phyloP scores from a whole-genome alignment of 352 stramenopile species.

The Saprolegnia parasitica region DNA sequence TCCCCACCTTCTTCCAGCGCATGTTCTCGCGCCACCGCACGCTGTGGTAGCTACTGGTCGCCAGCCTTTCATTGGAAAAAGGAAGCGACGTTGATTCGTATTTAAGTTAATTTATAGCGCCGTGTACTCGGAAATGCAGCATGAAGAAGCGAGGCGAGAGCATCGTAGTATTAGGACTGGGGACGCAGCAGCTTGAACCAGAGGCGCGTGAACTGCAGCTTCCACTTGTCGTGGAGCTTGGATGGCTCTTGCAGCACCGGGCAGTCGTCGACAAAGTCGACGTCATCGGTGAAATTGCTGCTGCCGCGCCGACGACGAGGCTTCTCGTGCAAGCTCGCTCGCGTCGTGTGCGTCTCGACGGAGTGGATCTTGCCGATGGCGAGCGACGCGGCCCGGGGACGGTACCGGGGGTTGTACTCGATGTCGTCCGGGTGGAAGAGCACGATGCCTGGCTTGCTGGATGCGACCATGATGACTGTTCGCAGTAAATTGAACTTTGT shows the following conservation, averaged over 20 bases:
- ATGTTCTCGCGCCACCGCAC: background rate
- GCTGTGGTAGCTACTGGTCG: background rate
- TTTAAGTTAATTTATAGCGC: slow-evolving; percentile 17
- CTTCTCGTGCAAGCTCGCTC: background rate
- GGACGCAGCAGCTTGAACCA: background rate
- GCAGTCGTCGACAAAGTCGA: slow-evolving; percentile 8
- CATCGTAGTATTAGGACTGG: no score
- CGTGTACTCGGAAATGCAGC: background rate
- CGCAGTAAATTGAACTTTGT: no score
- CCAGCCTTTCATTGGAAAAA: background rate
- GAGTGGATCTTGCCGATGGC: slow-evolving; percentile 1
- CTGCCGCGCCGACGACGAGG: background rate
- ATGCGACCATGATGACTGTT: background rate
- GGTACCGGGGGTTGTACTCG: background rate
- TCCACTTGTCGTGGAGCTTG: background rate
- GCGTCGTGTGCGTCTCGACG: background rate
- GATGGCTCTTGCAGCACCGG: background rate
- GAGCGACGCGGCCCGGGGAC: background rate
- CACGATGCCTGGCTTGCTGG: background rate
- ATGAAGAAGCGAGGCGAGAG: no score
- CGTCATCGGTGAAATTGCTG: background rate
- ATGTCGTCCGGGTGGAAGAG: slow-evolving; percentile 9
- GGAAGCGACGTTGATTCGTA: slow-evolving; percentile 9
- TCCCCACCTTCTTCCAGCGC: background rate
- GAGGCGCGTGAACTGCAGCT: background rate